Percentiles rank a stretch among this genome's conserved stretches.
Evolutionary conservation across 208 protist species (phyloP).

Genomic region (Entamoeba moshkovskii): DNA sequence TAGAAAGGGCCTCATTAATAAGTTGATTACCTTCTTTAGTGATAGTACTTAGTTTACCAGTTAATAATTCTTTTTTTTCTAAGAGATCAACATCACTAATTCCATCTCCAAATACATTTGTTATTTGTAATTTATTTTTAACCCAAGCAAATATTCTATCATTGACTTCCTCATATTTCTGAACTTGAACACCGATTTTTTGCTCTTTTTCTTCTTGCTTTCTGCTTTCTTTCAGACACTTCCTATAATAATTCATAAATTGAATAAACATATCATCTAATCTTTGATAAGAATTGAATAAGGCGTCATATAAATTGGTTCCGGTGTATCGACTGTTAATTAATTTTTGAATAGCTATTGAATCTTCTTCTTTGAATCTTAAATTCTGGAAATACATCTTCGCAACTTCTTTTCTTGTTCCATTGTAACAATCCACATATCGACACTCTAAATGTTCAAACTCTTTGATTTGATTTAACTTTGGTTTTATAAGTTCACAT

Average conservation of each 20-base stretch:
- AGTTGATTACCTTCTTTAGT: background rate
- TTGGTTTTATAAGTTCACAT: no score
- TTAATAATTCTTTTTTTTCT: background rate
- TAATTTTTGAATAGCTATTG: no score
- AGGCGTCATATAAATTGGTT: no score
- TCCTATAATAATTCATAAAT: background rate
- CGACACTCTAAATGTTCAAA: no score
- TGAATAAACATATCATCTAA: background rate
- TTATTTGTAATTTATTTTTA: background rate
- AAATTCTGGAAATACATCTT: no score
- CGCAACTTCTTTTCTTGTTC: no score
- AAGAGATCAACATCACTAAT: background rate
- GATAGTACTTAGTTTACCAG: background rate
- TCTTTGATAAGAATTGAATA: no score
- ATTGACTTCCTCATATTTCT: background rate
- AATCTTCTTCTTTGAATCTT: no score
- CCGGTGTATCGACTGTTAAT: no score
- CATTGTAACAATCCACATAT: no score
- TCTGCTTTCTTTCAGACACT: background rate
- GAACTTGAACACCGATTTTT: background rate
- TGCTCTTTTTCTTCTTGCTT: background rate
- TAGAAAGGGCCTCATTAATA: background rate
- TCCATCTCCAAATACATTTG: background rate
- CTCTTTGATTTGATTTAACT: no score
- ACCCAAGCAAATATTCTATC: background rate